Conservation (phyloP, 495 filamentous ascomycete species). For the Eremomyces bilateralis region DNA sequence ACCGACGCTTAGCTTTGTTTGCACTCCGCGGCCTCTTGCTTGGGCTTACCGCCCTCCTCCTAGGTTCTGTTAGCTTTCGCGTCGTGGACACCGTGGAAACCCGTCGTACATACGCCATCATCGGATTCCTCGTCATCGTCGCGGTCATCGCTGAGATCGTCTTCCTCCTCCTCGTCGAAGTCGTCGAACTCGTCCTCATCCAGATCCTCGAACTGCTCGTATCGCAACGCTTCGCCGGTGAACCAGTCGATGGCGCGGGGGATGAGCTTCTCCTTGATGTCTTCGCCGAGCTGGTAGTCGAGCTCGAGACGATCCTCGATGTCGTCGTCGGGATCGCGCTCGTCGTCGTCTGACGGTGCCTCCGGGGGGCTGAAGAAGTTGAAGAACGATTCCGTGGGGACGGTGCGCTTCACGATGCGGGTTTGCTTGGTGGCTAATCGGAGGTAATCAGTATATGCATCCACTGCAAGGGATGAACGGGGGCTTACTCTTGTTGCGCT, state of each 20-base stretch:
- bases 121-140: slow-evolving; percentile 69
- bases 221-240: slow-evolving; percentile 93
- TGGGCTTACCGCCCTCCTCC: slow-evolving; percentile 91
- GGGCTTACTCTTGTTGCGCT: slow-evolving; percentile 90
- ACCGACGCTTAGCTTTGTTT: slow-evolving; percentile 99
- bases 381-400: slow-evolving; percentile 98
- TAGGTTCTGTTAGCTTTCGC: slow-evolving; percentile 19
- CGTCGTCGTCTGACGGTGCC: slow-evolving; percentile 52
- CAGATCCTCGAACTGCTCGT: slow-evolving; percentile 75
- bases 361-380: slow-evolving; percentile 98
- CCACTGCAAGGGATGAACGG: not conserved
- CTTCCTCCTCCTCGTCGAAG: slow-evolving; percentile 85
- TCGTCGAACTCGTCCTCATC: slow-evolving; percentile 69
- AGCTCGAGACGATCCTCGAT: slow-evolving; percentile 97
- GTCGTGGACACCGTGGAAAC: slow-evolving; percentile 1
- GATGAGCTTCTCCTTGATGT: slow-evolving; percentile 99
- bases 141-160: slow-evolving; percentile 55
- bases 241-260: slow-evolving; percentile 99
- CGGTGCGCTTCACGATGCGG: slow-evolving; percentile 94
- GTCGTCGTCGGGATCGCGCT: slow-evolving; percentile 62
- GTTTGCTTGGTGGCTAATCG: slow-evolving; percentile 87
- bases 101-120: slow-evolving; percentile 52
- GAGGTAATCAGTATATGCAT: slow-evolving; percentile 2
- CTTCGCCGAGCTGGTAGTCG: slow-evolving; percentile 96
- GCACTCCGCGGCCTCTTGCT: slow-evolving; percentile 98